Conservation (phyloP, 768 basidiomycete genomes). For the Boletus subparvulus region DNA sequence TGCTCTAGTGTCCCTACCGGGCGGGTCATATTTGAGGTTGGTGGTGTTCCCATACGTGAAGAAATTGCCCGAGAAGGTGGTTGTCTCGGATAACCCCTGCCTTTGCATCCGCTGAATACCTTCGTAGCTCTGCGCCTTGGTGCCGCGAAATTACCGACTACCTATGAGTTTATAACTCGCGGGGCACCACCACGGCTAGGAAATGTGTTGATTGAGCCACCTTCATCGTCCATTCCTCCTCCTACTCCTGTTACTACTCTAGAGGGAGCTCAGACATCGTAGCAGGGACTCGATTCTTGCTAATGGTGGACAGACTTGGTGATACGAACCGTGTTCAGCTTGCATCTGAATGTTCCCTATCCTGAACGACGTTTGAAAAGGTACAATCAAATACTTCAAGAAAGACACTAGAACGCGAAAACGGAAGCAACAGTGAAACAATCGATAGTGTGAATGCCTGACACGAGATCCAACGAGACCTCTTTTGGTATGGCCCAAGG, state of each 20-base stretch:
- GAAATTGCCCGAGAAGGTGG: conserved; percentile 90
- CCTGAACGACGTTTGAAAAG: background rate
- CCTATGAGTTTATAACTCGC: conserved; percentile 81
- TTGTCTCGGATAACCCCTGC: background rate
- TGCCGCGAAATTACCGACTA: conserved; percentile 81
- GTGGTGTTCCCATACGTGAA: conserved; percentile 84
- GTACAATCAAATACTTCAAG: background rate
- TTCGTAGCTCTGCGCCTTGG: conserved; percentile 79
- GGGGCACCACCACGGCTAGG: conserved; percentile 73
- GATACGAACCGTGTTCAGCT: background rate
- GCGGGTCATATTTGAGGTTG: conserved; percentile 92
- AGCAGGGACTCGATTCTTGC: background rate
- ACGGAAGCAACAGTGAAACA: too few relatives aligned
- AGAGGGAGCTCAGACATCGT: conserved; percentile 12
- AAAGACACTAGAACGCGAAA: too few relatives aligned
- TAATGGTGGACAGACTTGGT: conserved; percentile 6
- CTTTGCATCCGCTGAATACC: conserved; percentile 1
- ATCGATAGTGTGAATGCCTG: too few relatives aligned
- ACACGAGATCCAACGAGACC: too few relatives aligned
- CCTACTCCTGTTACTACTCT: conserved; percentile 14
- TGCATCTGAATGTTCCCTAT: background rate
- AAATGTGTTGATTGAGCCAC: conserved; percentile 53
- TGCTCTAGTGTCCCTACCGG: conserved; percentile 73
- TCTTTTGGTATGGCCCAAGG: too few relatives aligned
- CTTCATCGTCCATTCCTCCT: conserved; percentile 1